Conservation (phyloP, 345 rosid species). For the Euphorbia peplus region DNA sequence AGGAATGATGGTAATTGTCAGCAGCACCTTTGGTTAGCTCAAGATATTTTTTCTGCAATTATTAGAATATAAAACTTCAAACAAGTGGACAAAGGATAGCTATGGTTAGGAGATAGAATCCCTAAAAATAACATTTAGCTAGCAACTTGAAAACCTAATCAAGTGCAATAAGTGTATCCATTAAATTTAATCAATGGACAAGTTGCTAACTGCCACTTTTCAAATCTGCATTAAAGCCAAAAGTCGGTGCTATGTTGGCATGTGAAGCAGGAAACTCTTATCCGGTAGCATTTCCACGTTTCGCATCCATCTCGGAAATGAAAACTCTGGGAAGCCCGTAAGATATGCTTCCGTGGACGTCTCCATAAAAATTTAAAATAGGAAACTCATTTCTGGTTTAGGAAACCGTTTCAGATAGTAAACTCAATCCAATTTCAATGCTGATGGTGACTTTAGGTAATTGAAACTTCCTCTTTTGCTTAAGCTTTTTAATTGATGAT, state of each 20-base stretch:
- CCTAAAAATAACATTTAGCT: not conserved
- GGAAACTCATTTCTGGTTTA: no score
- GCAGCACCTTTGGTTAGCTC: constrained; percentile 96
- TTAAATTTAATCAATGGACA: not conserved
- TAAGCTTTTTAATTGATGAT: no score
- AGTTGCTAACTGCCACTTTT: not conserved
- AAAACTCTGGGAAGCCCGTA: no score
- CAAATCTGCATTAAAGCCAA: not conserved
- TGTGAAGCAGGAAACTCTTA: not conserved
- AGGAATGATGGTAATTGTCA: constrained; percentile 84
- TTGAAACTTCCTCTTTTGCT: no score
- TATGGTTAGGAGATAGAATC: not conserved
- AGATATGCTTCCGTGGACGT: no score
- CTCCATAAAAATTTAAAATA: no score
- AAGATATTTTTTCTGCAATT: constrained; percentile 80
- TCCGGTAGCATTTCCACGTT: no score
- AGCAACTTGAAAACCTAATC: not conserved
- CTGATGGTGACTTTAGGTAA: no score
- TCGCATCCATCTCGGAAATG: no score
- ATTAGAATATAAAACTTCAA: constrained; percentile 18
- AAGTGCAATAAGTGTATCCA: not conserved
- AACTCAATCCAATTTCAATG: no score
- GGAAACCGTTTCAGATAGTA: no score
- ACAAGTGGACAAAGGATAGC: not conserved
- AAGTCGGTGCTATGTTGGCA: not conserved